Percentiles rank a stretch among this genome's conserved stretches.
These are phyloP conservation scores for Gossypium laxum DNA, from an alignment of 441 rosid genomes.

Conservation along the genomic window DNA sequence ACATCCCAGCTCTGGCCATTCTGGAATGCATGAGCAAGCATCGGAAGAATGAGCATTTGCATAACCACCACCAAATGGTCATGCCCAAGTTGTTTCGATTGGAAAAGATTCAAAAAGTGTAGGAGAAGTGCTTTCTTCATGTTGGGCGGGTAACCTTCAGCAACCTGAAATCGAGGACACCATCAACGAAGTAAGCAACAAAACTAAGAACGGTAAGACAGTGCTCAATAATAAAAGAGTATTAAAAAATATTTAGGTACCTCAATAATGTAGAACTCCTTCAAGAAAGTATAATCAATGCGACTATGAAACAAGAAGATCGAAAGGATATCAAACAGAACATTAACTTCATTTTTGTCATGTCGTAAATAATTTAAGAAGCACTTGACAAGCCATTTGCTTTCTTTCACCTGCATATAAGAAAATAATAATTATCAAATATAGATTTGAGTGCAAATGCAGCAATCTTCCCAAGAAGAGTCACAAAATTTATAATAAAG, in stretches of 20 bases:
- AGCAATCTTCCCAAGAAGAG: not conserved
- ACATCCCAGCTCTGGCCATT: conserved; percentile 90
- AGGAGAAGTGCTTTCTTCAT: conserved; percentile 71
- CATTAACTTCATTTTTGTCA: conserved; percentile 70
- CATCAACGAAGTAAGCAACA: not conserved
- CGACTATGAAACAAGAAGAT: conserved; percentile 85
- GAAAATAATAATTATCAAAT: conserved; percentile 14
- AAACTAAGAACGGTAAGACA: not conserved
- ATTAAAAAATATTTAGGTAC: conserved; percentile 29
- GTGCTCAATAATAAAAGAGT: not conserved
- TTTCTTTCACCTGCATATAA: conserved; percentile 83
- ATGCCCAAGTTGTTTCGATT: conserved; percentile 75
- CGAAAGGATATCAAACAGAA: conserved; percentile 84
- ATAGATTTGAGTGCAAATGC: not conserved
- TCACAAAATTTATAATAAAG: not conserved
- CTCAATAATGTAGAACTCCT: conserved; percentile 93
- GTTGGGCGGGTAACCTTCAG: conserved; percentile 77
- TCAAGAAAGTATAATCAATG: conserved; percentile 86
- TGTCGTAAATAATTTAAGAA: conserved; percentile 80
- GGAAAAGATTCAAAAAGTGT: conserved; percentile 83
- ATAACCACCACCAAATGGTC: conserved; percentile 87
- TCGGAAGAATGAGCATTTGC: conserved; percentile 98
- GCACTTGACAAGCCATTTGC: conserved; percentile 99
- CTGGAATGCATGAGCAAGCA: conserved; percentile 92
- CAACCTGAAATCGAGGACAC: conserved; percentile 49